Evolutionary conservation across 768 basidiomycete species (phyloP).

Genomic region (Naganishia antarctica): DNA sequence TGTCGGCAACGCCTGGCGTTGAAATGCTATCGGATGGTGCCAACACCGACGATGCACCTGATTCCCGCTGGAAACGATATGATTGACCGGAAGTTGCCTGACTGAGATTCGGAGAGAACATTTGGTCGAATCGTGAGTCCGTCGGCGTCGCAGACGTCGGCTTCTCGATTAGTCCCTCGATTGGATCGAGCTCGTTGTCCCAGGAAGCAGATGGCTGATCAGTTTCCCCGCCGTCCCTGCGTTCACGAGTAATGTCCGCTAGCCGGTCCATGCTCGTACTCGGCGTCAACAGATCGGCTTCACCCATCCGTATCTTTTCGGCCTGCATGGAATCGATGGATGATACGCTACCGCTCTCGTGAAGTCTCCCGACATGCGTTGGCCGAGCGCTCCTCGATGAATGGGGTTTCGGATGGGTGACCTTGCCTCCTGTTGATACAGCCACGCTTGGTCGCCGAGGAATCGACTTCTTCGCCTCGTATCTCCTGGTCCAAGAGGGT

Average conservation of each 20-base stretch:
- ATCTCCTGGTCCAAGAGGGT: slow-evolving; percentile 16
- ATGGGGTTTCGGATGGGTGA: background rate
- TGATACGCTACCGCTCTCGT: slow-evolving; percentile 8
- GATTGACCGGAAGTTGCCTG: background rate
- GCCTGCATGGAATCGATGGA: slow-evolving; percentile 19
- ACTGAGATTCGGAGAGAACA: slow-evolving; percentile 17
- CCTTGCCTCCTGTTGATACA: background rate
- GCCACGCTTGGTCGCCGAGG: slow-evolving; percentile 25
- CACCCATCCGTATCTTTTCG: slow-evolving; percentile 19
- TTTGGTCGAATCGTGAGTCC: background rate
- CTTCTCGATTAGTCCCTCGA: slow-evolving; percentile 21
- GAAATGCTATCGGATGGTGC: slow-evolving; percentile 29
- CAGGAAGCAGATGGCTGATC: background rate
- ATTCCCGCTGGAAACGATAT: slow-evolving; percentile 13
- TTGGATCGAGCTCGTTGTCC: background rate
- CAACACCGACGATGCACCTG: background rate
- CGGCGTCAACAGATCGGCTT: slow-evolving; percentile 23
- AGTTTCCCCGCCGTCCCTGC: background rate
- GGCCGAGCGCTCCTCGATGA: slow-evolving; percentile 22
- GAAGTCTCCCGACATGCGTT: background rate
- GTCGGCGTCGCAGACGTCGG: background rate
- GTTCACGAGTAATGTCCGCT: background rate
- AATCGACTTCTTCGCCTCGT: slow-evolving; percentile 35
- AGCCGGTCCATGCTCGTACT: slow-evolving; percentile 26
- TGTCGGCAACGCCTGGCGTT: slow-evolving; percentile 53